phyloP scores from a whole-genome alignment of 768 basidiomycete species.

The Coprinopsis sp. region DNA sequence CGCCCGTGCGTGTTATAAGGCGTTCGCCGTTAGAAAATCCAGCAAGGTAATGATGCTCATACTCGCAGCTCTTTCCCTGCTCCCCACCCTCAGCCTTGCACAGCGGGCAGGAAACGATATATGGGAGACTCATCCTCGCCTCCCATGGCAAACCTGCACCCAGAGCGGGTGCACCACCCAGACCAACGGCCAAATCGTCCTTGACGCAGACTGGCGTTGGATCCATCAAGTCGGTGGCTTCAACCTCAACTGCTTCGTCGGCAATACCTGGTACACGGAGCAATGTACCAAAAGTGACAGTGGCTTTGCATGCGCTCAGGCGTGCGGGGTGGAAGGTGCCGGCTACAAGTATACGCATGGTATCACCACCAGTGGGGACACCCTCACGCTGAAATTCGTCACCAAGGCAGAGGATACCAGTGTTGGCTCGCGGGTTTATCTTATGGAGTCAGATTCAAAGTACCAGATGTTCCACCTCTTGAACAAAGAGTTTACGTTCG shows the following conservation, averaged over 20 bases:
- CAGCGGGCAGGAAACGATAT: slow-evolving; percentile 11
- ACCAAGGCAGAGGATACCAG: slow-evolving; percentile 8
- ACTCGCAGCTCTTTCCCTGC: too few relatives aligned
- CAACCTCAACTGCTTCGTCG: slow-evolving; percentile 11
- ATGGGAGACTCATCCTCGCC: slow-evolving; percentile 8
- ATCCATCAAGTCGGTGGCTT: slow-evolving; percentile 3
- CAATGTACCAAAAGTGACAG: slow-evolving; percentile 9
- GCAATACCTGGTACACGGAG: slow-evolving; percentile 8
- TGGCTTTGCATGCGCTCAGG: slow-evolving; percentile 3
- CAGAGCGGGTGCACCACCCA: slow-evolving; percentile 6
- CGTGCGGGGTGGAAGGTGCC: slow-evolving; percentile 11
- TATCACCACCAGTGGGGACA: slow-evolving; percentile 10
- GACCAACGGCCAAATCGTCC: slow-evolving; percentile 2
- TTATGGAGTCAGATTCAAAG: slow-evolving; percentile 9
- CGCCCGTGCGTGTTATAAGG: too few relatives aligned
- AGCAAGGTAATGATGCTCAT: too few relatives aligned
- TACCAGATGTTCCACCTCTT: slow-evolving; percentile 11
- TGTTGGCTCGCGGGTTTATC: slow-evolving; percentile 11
- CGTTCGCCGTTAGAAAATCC: too few relatives aligned
- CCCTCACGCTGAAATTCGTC: slow-evolving; percentile 12
- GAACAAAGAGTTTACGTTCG: slow-evolving; percentile 14
- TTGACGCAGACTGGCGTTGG: slow-evolving; percentile 13
- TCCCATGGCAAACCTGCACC: slow-evolving; percentile 11
- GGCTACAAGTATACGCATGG: slow-evolving; percentile 10
- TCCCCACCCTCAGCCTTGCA: slow-evolving; percentile 7